phyloP scores from a whole-genome alignment of 352 stramenopile species.

The Phytophthora meadii region DNA sequence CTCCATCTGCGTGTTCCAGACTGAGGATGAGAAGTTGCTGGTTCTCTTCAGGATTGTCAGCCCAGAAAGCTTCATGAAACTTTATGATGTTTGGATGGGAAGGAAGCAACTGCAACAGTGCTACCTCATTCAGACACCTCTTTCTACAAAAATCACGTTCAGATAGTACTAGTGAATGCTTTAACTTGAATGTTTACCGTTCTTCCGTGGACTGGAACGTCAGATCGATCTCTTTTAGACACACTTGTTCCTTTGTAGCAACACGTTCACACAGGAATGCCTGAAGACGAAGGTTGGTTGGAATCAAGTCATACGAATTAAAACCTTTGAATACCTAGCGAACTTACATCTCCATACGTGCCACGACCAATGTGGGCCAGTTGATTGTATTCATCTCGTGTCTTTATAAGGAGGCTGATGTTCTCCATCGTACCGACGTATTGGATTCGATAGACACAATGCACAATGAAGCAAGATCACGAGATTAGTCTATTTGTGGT shows the following conservation, averaged over 20 bases:
- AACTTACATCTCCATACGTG: slow-evolving; percentile 60
- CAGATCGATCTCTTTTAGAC: slow-evolving; percentile 68
- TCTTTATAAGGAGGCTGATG: slow-evolving; percentile 20
- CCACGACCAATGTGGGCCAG: slow-evolving; percentile 57
- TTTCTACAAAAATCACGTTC: slow-evolving; percentile 16
- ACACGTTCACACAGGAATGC: slow-evolving; percentile 55
- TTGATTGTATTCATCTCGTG: slow-evolving; percentile 34
- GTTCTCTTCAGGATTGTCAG: slow-evolving; percentile 8
- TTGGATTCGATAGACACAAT: neutral
- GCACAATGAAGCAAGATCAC: neutral
- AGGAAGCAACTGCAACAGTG: slow-evolving; percentile 53
- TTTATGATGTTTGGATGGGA: slow-evolving; percentile 60
- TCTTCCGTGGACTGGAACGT: slow-evolving; percentile 49
- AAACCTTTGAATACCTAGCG: neutral
- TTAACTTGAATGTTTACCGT: slow-evolving; percentile 24
- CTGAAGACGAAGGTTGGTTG: slow-evolving; percentile 15
- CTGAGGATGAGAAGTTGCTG: slow-evolving; percentile 48
- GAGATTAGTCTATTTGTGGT: slow-evolving; percentile 16
- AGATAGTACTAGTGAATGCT: neutral
- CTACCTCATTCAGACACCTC: slow-evolving; percentile 56
- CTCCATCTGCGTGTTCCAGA: slow-evolving; percentile 68
- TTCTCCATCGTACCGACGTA: neutral
- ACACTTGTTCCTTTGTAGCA: slow-evolving; percentile 37
- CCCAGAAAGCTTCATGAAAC: slow-evolving; percentile 67
- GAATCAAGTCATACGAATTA: neutral